Conservation (phyloP, 2,329 filamentous ascomycete genomes). For the Paracamarosporium sp. region DNA sequence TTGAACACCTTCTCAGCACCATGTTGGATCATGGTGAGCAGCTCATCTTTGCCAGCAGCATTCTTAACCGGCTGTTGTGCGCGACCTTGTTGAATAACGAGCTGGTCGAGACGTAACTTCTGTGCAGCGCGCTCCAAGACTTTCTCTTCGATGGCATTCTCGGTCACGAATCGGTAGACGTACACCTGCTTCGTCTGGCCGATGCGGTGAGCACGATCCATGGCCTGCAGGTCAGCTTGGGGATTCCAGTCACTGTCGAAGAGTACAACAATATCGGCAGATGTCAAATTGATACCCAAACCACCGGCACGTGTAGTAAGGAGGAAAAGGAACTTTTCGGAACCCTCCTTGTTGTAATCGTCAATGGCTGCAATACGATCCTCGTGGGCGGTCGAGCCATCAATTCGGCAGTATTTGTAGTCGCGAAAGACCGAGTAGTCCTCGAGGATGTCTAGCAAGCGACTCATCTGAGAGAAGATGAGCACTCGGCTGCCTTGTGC, state of each 20-base stretch:
- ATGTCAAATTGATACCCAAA: constrained; percentile 94
- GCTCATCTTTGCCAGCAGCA: constrained; percentile 92
- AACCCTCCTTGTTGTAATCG: constrained; percentile 95
- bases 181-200: constrained; percentile 98
- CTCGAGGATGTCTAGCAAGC: constrained; percentile 93
- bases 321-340: constrained; percentile 96
- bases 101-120: constrained; percentile 92
- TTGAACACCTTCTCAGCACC: constrained; percentile 95
- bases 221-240: constrained; percentile 96
- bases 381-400: constrained; percentile 95
- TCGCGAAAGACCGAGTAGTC: constrained; percentile 97
- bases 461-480: constrained; percentile 99
- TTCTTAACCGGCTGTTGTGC: constrained; percentile 90
- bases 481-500: constrained; percentile 91
- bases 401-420: constrained; percentile 96
- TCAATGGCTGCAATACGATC: constrained; percentile 98
- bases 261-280: constrained; percentile 92
- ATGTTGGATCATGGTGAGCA: constrained; percentile 98
- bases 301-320: constrained; percentile 95
- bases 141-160: constrained; percentile 98
- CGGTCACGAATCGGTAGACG: constrained; percentile 96
- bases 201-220: constrained; percentile 98
- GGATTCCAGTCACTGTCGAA: constrained; percentile 99
- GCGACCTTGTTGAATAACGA: constrained; percentile 97
- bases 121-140: constrained; percentile 95